A percentile compares a stretch with the other conserved stretches of the same genome.
phyloP scores from a whole-genome alignment of 352 stramenopile genomes.

The Globisporangium carolinianum region DNA sequence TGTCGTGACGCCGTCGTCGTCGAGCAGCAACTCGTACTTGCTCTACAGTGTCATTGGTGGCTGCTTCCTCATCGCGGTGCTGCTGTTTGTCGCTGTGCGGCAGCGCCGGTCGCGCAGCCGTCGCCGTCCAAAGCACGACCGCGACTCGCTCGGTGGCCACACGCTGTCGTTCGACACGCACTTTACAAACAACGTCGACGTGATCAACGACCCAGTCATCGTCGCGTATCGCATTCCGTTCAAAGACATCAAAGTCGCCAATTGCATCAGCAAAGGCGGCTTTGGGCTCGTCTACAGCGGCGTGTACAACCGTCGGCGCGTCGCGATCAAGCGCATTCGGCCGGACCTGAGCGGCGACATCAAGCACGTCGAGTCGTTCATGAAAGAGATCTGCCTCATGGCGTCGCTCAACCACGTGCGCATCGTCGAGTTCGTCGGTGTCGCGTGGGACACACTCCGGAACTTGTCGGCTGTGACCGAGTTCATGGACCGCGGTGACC shows the following conservation, averaged over 20 bases:
- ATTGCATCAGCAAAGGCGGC: conserved; percentile 55
- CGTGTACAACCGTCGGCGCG: conserved; percentile 45
- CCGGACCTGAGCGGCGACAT: conserved; percentile 39
- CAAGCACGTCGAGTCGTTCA: conserved; percentile 50
- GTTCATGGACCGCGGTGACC: conserved; percentile 66
- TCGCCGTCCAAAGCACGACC: conserved; percentile 24
- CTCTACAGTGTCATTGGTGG: conserved; percentile 32
- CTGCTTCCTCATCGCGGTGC: conserved; percentile 35
- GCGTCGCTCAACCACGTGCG: conserved; percentile 46
- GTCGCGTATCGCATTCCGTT: conserved; percentile 53
- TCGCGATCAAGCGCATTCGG: conserved; percentile 64
- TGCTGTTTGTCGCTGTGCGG: conserved; percentile 39
- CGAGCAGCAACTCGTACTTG: conserved; percentile 31
- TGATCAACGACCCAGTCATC: conserved; percentile 61
- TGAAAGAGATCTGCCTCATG: conserved; percentile 66
- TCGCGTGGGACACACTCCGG: conserved; percentile 51
- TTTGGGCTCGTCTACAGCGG: conserved; percentile 61
- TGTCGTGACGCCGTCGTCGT: not conserved
- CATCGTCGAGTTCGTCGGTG: conserved; percentile 63
- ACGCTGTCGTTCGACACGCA: conserved; percentile 56
- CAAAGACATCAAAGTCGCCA: conserved; percentile 48
- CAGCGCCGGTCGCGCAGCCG: conserved; percentile 27
- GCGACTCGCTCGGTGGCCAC: conserved; percentile 41
- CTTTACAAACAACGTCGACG: conserved; percentile 38
- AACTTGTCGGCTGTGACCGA: conserved; percentile 58